Base-by-base conservation (phyloP, 2,329 filamentous ascomycete genomes). In the Alternaria incomplexa region DNA sequence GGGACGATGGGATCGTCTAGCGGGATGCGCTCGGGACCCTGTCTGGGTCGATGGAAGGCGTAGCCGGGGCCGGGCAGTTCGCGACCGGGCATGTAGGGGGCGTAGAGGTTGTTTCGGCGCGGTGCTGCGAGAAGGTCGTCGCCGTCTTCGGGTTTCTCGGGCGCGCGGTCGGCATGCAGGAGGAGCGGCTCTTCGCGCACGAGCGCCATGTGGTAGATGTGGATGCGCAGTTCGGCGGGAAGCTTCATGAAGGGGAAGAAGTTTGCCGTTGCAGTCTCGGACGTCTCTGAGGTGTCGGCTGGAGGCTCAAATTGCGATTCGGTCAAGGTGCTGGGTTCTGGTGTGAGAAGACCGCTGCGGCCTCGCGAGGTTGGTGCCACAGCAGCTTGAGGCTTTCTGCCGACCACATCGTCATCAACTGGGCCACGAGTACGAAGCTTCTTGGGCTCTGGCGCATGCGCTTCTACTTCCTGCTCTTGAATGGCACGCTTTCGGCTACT, bases 191-290 rank as follows among this genome's bases (percentile, higher is more conserved):
- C 63, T 15, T 70, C 64, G 20, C 76, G 72, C 5, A 67, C 63
- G 15, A 81, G 75, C 0, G 75, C 74, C 71, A 77, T 75, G 58
- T 81, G 75, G 68, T 84, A 84, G 60, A 84, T 81, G 61, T 81
- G 76, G 20, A 83, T 70, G 17, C 82, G 77, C n/a, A 84, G 75
- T 66, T 84, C 83, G n/a, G 82, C 77, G 3, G 82, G 81, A n/a
- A 83, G 72, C 12, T 77, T 67, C 77, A 82, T 80, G 64, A 83
- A 78, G 1, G 75, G 77, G 63, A 83, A 81, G 22, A 67, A 45
- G 47, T 30, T 30, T 9, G 62, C 26, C 40, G 15, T 11, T 20
- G 48, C 28, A 11, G 12, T 55, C 10, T 45, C 44, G 15, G 52
- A 30, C 15, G 12, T 55, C 10, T 23, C 44, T 13, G 55, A 25